A percentile compares a stretch with the other conserved stretches of the same genome.
Evolutionary conservation across 2,329 filamentous ascomycete genomes (phyloP).

Genomic region (Cercospora citrullina): DNA sequence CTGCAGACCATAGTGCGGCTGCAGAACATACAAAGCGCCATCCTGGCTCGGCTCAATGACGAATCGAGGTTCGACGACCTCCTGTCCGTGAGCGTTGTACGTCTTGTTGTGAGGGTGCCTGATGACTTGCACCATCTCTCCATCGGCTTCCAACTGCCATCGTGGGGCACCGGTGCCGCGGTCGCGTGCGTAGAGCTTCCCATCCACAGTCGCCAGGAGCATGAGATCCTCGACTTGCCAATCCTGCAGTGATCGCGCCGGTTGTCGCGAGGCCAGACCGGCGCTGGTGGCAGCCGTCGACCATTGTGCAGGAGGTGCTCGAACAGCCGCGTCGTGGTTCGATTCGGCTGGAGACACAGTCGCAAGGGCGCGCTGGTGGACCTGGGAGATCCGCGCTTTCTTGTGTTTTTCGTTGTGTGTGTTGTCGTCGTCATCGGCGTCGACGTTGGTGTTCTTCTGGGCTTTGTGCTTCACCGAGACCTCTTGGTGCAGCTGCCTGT

Average conservation of each 20-base stretch:
- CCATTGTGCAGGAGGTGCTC: conserved; percentile 76
- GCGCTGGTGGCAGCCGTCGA: conserved; percentile 57
- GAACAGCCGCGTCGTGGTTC: conserved; percentile 66
- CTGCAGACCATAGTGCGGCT: conserved; percentile 65
- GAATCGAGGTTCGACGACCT: conserved; percentile 87
- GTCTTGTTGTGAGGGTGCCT: conserved; percentile 71
- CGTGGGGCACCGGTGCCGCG: conserved; percentile 78
- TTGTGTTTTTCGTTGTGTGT: conserved; percentile 30
- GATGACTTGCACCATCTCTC: conserved; percentile 86
- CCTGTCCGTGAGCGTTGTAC: conserved; percentile 58
- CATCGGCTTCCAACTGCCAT: conserved; percentile 82
- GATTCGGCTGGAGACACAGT: conserved; percentile 89
- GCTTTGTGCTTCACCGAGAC: conserved; percentile 31
- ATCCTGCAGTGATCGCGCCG: conserved; percentile 96
- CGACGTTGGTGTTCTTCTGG: conserved; percentile 31
- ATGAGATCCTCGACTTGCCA: conserved; percentile 99
- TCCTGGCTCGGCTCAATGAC: conserved; percentile 89
- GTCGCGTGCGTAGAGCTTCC: conserved; percentile 88
- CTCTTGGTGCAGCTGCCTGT: conserved; percentile 32
- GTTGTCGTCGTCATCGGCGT: conserved; percentile 20
- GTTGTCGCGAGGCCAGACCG: conserved; percentile 71
- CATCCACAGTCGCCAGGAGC: conserved; percentile 99
- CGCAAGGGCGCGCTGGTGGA: conserved; percentile 89
- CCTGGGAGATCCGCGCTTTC: conserved; percentile 35
- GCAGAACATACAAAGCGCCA: conserved; percentile 83